Conservation (phyloP, 2,329 filamentous ascomycete genomes). For the Myriosclerotinia duriaeana region DNA sequence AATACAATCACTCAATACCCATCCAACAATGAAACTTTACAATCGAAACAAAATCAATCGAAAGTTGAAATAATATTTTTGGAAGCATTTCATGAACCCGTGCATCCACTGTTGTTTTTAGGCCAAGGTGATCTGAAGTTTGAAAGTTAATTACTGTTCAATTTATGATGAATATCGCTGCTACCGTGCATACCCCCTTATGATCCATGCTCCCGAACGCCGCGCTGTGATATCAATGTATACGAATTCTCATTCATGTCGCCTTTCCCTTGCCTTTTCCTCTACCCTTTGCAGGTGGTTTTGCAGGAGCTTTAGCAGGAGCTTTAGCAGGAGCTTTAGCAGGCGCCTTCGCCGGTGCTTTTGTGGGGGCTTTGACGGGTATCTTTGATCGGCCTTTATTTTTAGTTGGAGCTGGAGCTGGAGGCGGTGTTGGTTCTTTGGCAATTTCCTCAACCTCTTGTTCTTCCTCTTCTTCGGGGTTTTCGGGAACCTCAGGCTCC, state of each 20-base stretch:
- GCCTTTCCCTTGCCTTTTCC: conserved; percentile 28
- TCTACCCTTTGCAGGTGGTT: conserved; percentile 31
- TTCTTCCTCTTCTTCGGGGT: conserved; percentile 47
- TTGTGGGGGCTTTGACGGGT: conserved; percentile 39
- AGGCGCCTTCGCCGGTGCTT: conserved; percentile 27
- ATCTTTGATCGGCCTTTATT: conserved; percentile 29
- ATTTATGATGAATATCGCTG: background rate
- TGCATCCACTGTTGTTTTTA: too few species aligned
- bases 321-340: conserved; percentile 43
- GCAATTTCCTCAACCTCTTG: conserved; percentile 29
- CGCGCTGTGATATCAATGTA: conserved; percentile 16
- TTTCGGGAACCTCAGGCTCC: conserved; percentile 23
- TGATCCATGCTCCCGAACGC: conserved; percentile 17
- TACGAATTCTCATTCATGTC: conserved; percentile 16
- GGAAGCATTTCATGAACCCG: too few species aligned
- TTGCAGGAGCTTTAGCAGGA: conserved; percentile 38
- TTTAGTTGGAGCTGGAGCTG: conserved; percentile 36
- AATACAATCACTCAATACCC: too few species aligned
- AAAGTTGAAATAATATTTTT: too few species aligned
- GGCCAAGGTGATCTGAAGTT: too few species aligned
- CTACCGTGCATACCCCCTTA: background rate
- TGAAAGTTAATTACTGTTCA: background rate
- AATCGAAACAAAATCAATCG: too few species aligned
- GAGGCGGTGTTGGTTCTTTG: conserved; percentile 33
- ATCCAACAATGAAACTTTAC: too few species aligned